Base-by-base conservation (phyloP, 768 basidiomycete genomes). In the Phaeotremella skinneri region DNA sequence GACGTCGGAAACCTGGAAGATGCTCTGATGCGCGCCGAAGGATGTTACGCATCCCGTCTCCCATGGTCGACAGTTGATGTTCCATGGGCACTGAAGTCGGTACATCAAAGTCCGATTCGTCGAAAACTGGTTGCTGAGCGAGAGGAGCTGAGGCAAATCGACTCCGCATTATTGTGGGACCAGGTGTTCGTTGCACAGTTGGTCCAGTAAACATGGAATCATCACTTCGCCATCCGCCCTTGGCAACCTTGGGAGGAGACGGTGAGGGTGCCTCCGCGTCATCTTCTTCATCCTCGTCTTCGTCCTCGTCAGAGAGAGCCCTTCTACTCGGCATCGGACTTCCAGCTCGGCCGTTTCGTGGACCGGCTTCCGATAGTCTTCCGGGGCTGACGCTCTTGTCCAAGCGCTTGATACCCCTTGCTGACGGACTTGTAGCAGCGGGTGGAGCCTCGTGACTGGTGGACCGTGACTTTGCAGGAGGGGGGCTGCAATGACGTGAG, bases 201-300 rank as follows among this genome's bases (percentile, higher is more conserved):
- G 61, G 56, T 27, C 64, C 61, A 34, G 57, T 52, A 41, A 70
- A 65, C 4, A 62, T 49, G 13, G 60, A 53, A 56, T 70, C 69
- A 30, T 70, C 69, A 30, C 61, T 63, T 27, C 66, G 51, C 69
- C 69, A 70, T 21, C 69, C 69, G 21, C 61, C 45, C 11, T 14
- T n/a, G 4, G n/a, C 6, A 5, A n/a, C n/a, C 7, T 21, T 5
- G 20, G 34, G 34, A 37, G 14, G 39, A 16, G 21, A 23, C 20
- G 37, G 53, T 41, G 4, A 9, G 7, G 39, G 13, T 11, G 7
- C 54, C 21, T 56, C 58, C 41, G 56, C 62, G 14, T 53, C 56
- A 3, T 41, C 48, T n/a, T 48, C 59, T 27, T 13, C 17, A 1
- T 59, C 58, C 25, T 50, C 42, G 3, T 17, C 30, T 41, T 65